Evolutionary conservation across 176 grass and related monocot species (phyloP).

Genomic region (Lolium perenne): DNA sequence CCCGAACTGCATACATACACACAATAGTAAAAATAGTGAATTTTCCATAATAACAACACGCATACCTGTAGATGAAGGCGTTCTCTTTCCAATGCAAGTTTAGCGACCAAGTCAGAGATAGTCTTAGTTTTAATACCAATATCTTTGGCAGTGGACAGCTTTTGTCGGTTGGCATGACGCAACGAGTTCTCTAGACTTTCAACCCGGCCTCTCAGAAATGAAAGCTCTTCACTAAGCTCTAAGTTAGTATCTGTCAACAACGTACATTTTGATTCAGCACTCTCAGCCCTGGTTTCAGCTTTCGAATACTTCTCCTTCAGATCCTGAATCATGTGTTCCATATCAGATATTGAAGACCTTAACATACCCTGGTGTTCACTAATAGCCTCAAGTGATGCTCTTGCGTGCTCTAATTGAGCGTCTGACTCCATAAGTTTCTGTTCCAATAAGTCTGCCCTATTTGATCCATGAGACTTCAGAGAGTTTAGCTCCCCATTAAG

Average conservation of each 20-base stretch:
- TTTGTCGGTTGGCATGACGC: conserved; percentile 59
- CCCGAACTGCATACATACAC: conserved; percentile 13
- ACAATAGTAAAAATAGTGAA: conserved; percentile 11
- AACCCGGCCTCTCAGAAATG: conserved; percentile 70
- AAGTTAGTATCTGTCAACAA: conserved; percentile 73
- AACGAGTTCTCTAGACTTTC: conserved; percentile 66
- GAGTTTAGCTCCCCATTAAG: conserved; percentile 53
- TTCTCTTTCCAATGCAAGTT: conserved; percentile 87
- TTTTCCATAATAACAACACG: conserved; percentile 23
- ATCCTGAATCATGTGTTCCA: conserved; percentile 73
- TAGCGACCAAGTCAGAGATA: conserved; percentile 72
- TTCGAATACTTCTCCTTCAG: conserved; percentile 70
- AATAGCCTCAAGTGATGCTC: conserved; percentile 76
- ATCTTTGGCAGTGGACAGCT: conserved; percentile 63
- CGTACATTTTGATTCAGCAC: conserved; percentile 70
- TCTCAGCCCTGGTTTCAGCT: conserved; percentile 81
- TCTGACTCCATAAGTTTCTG: conserved; percentile 68
- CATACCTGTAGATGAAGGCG: conserved; percentile 77
- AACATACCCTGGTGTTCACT: conserved; percentile 71
- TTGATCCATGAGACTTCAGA: conserved; percentile 47
- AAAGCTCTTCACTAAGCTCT: conserved; percentile 78
- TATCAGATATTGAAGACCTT: conserved; percentile 67
- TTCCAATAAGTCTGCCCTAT: conserved; percentile 64
- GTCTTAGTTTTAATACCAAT: conserved; percentile 78
- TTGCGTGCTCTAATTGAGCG: conserved; percentile 73